phyloP scores from a whole-genome alignment of 2,329 filamentous ascomycete species.

The Botrytis deweyae region DNA sequence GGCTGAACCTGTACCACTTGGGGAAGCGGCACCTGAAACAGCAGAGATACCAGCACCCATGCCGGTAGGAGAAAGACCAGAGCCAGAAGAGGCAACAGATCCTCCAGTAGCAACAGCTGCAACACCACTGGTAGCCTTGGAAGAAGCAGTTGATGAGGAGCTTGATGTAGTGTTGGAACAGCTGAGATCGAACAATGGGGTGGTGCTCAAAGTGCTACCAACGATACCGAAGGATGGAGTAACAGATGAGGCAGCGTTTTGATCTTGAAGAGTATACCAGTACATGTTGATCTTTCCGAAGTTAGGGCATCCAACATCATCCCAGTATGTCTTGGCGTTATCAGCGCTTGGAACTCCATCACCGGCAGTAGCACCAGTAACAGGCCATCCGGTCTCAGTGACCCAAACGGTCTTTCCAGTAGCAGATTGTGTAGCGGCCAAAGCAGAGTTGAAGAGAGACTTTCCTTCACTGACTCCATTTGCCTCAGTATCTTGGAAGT shows the following conservation, averaged over 20 bases:
- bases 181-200: constrained; percentile 62
- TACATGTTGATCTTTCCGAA: constrained; percentile 66
- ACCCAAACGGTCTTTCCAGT: constrained; percentile 76
- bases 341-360: constrained; percentile 60
- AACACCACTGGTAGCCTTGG: constrained; percentile 20
- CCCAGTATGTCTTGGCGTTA: constrained; percentile 80
- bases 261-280: constrained; percentile 77
- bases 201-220: constrained; percentile 51
- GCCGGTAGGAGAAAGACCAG: constrained; percentile 29
- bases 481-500: constrained; percentile 69
- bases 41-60: constrained; percentile 24
- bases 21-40: constrained; percentile 10
- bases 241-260: constrained; percentile 53
- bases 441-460: constrained; percentile 66
- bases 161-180: constrained; percentile 46
- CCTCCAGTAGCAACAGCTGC: constrained; percentile 22
- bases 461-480: constrained; percentile 66
- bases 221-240: constrained; percentile 71
- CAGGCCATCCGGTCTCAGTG: constrained; percentile 86
- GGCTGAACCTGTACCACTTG: constrained; percentile 19
- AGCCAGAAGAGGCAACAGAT: constrained; percentile 26
- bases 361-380: constrained; percentile 63
- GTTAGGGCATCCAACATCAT: constrained; percentile 70
- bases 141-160: constrained; percentile 25
- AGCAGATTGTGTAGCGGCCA: constrained; percentile 57